Base-by-base conservation (phyloP, 257 asterid genomes). In the Rehmannia glutinosa region DNA sequence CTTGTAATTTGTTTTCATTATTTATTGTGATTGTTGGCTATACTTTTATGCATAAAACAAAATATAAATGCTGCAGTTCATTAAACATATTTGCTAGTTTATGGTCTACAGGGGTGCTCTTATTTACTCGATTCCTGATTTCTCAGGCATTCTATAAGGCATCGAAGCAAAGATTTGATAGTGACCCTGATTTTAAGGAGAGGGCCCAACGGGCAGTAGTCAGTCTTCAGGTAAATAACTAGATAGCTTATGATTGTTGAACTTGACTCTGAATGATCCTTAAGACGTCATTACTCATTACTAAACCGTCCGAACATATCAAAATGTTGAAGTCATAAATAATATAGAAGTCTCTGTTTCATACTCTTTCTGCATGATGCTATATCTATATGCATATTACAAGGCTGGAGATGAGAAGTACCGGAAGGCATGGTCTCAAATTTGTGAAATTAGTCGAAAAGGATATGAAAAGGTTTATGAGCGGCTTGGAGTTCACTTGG, bases 161-260 rank as follows among this genome's bases (percentile, higher is more conserved):
- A n/a, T n/a, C n/a, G 4, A 91, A 91, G 84, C 72, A 69, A 74
- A 86, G 83, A 81, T 91, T 91, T 78, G 98, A 91, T 24, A 61
- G 51, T 13, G 98, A 91, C 73, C 69, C 90, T 60, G 89, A n/a
- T n/a, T 91, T 91, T 71, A 91, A 88, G 82, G 94, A 83, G 82
- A 83, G 75, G 79, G 98, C 98, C 35, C 96, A 89, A 56, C 72
- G 41, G 69, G 98, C 98, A 1, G 98, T 91, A 4, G 96, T 91
- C 73, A 81, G 92, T 82, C 96, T 89, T 67, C n/a, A n/a, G n/a
- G n/a, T n/a, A n/a, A n/a, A n/a, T n/a, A n/a, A n/a, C n/a, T n/a
- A n/a, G n/a, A n/a, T 52, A 51, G 62, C 42, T 21, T 19, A 35
- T 45, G 38, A 66, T 35, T 42, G 19, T 6, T 25, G 42, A 33